Evolutionary conservation across 495 filamentous ascomycete genomes (phyloP).

Genomic region (Penicillium parvum): DNA sequence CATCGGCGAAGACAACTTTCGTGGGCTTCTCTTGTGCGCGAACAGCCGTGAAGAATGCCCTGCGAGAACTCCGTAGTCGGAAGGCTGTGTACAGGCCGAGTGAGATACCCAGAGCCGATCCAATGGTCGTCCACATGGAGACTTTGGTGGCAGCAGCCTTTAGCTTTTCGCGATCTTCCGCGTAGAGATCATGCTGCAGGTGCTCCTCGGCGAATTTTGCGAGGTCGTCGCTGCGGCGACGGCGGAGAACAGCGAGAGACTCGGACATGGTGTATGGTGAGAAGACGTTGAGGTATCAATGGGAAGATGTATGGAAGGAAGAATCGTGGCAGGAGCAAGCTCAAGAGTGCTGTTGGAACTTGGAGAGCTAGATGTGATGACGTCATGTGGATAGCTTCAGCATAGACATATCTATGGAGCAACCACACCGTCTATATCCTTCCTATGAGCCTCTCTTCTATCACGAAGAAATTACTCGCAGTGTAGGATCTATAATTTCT

Average conservation of each 20-base stretch:
- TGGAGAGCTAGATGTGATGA: conserved; percentile 3
- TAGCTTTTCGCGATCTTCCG: conserved; percentile 56
- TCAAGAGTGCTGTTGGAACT: neutral
- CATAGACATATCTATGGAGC: too few relatives aligned
- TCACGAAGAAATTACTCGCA: too few relatives aligned
- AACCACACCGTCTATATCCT: too few relatives aligned
- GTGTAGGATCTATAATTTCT: too few relatives aligned
- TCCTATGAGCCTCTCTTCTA: too few relatives aligned
- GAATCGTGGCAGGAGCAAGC: neutral
- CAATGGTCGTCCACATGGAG: conserved; percentile 50
- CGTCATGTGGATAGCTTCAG: neutral
- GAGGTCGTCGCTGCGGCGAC: conserved; percentile 49
- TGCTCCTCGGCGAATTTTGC: conserved; percentile 57
- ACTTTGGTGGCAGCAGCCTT: conserved; percentile 49
- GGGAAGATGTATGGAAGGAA: neutral
- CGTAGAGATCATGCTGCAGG: conserved; percentile 55
- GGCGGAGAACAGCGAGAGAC: conserved; percentile 54
- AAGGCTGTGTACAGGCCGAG: conserved; percentile 56
- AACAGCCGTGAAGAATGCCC: conserved; percentile 55
- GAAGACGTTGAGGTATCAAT: too few relatives aligned
- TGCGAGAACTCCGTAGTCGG: conserved; percentile 49
- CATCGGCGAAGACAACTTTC: conserved; percentile 57
- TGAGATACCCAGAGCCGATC: conserved; percentile 55
- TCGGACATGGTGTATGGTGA: conserved; percentile 32
- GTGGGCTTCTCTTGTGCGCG: conserved; percentile 54